Percentiles rank a stretch among this genome's conserved stretches.
Conservation (phyloP, 2,329 filamentous ascomycete species). For the Nemania abortiva region DNA sequence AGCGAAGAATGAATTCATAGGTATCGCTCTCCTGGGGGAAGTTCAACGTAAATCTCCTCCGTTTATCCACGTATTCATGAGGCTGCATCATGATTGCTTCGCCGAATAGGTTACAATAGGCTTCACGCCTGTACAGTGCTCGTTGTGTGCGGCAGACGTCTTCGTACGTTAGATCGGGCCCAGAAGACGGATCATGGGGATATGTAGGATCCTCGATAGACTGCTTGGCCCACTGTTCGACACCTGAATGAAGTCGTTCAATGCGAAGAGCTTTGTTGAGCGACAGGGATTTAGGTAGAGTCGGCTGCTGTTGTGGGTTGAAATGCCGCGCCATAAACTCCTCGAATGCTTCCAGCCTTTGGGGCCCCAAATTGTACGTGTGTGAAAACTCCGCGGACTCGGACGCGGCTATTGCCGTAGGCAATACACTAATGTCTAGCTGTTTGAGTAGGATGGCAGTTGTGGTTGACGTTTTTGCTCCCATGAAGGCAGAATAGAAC, state of each 20-base stretch:
- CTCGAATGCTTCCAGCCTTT: neutral
- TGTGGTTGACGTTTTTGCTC: slow-evolving; percentile 5
- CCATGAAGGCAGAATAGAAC: slow-evolving; percentile 21
- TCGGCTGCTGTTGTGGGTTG: neutral
- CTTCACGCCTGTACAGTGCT: slow-evolving; percentile 21
- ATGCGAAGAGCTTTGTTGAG: slow-evolving; percentile 12
- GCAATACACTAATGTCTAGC: slow-evolving; percentile 22
- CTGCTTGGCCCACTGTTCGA: slow-evolving; percentile 4
- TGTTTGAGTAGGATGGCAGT: slow-evolving; percentile 24
- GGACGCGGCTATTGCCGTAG: slow-evolving; percentile 21
- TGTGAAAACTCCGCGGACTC: neutral
- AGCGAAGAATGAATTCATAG: too few species aligned
- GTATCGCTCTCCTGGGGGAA: neutral
- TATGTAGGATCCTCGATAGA: neutral
- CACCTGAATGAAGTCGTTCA: slow-evolving; percentile 5
- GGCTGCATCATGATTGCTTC: neutral
- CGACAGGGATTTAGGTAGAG: neutral
- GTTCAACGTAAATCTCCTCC: too few species aligned
- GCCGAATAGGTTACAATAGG: slow-evolving; percentile 11
- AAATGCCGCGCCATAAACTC: neutral
- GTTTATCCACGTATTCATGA: too few species aligned
- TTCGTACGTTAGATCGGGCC: neutral
- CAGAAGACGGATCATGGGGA: neutral
- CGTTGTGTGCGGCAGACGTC: slow-evolving; percentile 21
- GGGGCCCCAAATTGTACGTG: neutral